Conservation (phyloP, 441 rosid genomes). For the Mallotus repandus region DNA sequence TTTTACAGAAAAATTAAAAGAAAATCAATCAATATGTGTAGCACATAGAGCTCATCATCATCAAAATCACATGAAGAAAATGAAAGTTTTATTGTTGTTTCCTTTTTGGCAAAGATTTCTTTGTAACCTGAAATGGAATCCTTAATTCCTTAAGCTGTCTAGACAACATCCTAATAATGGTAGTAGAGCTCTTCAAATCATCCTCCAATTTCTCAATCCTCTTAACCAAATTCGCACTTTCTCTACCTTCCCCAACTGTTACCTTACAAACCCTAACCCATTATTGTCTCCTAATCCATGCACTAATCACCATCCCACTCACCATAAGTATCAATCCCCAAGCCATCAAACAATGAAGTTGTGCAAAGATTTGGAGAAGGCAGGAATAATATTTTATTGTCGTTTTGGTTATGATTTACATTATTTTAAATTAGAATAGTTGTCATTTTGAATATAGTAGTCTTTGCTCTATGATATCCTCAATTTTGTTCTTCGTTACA, state of each 20-base stretch:
- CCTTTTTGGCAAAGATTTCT: conserved; percentile 62
- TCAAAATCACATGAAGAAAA: no score
- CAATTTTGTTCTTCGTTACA: no score
- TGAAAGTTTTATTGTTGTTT: no score
- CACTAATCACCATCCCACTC: conserved; percentile 53
- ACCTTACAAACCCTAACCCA: conserved; percentile 59
- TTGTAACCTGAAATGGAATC: conserved; percentile 71
- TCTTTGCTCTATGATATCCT: no score
- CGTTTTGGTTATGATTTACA: conserved; percentile 8
- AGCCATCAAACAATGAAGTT: conserved; percentile 37
- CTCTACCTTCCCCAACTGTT: conserved; percentile 30
- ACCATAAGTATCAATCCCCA: conserved; percentile 53
- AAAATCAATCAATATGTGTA: no score
- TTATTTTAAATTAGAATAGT: not conserved
- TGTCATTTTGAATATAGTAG: not conserved
- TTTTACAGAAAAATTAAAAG: no score
- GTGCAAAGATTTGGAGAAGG: conserved; percentile 42
- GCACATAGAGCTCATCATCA: no score
- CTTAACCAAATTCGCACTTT: conserved; percentile 49
- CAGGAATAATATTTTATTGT: conserved; percentile 31
- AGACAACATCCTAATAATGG: conserved; percentile 64
- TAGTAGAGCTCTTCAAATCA: conserved; percentile 60
- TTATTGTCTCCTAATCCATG: conserved; percentile 66
- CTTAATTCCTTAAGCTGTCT: conserved; percentile 90
- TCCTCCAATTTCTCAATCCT: conserved; percentile 85